Conservation (phyloP, 768 basidiomycete genomes). For the Mycena vulgaris region DNA sequence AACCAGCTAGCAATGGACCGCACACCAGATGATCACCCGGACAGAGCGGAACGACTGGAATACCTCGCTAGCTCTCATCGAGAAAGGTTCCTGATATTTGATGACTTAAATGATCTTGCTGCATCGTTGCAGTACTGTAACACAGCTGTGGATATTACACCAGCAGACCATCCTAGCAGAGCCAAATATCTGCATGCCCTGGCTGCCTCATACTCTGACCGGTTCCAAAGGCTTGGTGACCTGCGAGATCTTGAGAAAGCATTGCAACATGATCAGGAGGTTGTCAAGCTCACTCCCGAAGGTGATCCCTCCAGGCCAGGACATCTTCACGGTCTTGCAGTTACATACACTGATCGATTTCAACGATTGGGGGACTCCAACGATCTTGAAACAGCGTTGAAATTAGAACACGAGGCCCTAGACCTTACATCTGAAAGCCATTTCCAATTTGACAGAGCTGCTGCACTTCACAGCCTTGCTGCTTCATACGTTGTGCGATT, state of each 20-base stretch:
- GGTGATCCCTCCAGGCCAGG: background rate
- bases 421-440: slow-evolving; percentile 6
- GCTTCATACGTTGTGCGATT: background rate
- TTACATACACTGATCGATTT: slow-evolving; percentile 2
- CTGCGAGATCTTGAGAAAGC: slow-evolving; percentile 13
- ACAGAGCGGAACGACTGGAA: slow-evolving; percentile 1
- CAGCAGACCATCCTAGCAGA: slow-evolving; percentile 3
- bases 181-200: slow-evolving; percentile 8
- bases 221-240: slow-evolving; percentile 6
- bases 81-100: slow-evolving; percentile 1
- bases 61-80: background rate
- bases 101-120: slow-evolving; percentile 3
- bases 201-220: slow-evolving; percentile 8
- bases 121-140: background rate
- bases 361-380: slow-evolving; percentile 4
- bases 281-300: slow-evolving; percentile 6
- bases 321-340: slow-evolving; percentile 8
- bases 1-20: background rate
- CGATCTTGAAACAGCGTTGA: slow-evolving; percentile 7
- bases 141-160: slow-evolving; percentile 4
- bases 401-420: slow-evolving; percentile 3
- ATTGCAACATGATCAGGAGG: slow-evolving; percentile 12
- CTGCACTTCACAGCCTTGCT: slow-evolving; percentile 10
- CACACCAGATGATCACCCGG: slow-evolving; percentile 3
- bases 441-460: slow-evolving; percentile 2